Percentiles rank a stretch among this genome's conserved stretches.
These are phyloP conservation scores for Termitomyces sp. DNA, from an alignment of 768 basidiomycete genomes.

Conservation along the genomic window DNA sequence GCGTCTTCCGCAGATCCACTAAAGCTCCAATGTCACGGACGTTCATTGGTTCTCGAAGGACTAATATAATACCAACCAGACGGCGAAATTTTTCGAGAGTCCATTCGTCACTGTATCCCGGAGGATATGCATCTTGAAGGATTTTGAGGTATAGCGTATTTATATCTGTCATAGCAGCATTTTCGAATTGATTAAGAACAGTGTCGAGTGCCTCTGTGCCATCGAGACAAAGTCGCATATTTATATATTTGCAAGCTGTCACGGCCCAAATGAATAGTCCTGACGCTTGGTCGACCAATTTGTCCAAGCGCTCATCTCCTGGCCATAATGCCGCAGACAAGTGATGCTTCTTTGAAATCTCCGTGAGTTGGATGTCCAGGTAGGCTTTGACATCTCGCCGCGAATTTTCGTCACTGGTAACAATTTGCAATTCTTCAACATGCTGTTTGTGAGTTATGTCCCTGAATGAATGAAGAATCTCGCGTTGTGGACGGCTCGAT, in stretches of 20 bases:
- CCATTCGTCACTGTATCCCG: not conserved
- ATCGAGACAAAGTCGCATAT: not conserved
- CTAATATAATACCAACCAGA: not conserved
- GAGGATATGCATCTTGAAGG: not conserved
- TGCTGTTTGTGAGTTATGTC: no score
- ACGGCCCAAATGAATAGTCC: not conserved
- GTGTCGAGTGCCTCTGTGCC: not conserved
- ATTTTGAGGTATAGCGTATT: not conserved
- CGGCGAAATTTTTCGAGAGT: not conserved
- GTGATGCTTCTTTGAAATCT: no score
- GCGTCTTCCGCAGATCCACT: not conserved
- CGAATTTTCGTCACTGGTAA: no score
- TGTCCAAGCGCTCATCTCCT: no score
- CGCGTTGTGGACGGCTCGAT: constrained; percentile 14
- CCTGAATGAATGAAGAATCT: constrained; percentile 8
- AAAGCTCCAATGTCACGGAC: not conserved
- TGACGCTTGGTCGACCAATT: no score
- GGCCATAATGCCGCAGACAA: no score
- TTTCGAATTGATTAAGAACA: not conserved
- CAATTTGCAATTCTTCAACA: no score
- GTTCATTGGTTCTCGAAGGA: not conserved
- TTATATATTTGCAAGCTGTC: constrained; percentile 8
- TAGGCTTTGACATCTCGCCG: no score
- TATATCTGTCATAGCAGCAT: not conserved
- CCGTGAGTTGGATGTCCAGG: no score